These are phyloP conservation scores for Candida sanyaensis DNA, from an alignment of 1,139 yeast species.

Conservation along the genomic window DNA sequence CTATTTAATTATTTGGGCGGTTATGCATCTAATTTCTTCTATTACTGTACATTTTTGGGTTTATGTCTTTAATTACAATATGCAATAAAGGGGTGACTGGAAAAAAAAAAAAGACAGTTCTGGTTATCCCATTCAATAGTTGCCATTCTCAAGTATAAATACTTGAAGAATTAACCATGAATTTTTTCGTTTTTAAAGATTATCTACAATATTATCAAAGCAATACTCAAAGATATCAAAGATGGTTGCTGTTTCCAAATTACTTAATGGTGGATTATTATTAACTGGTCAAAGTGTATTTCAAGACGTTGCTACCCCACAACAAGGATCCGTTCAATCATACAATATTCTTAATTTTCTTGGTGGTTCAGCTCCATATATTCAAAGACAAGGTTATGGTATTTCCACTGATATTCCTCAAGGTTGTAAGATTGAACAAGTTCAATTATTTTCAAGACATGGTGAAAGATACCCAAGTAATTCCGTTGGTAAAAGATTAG, in stretches of 20 bases:
- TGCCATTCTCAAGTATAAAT: no score
- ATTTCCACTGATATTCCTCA: slow-evolving; percentile 50
- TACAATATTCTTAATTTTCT: slow-evolving; percentile 45
- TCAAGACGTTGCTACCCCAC: slow-evolving; percentile 37
- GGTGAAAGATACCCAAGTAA: slow-evolving; percentile 70
- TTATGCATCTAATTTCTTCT: no score
- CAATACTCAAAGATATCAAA: neutral
- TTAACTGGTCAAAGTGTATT: slow-evolving; percentile 28
- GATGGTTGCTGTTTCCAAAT: slow-evolving; percentile 36
- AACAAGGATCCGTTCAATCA: slow-evolving; percentile 37
- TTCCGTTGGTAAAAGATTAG: slow-evolving; percentile 23
- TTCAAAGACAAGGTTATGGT: slow-evolving; percentile 47
- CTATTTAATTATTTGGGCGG: no score
- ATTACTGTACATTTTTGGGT: no score
- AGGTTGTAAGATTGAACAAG: slow-evolving; percentile 60
- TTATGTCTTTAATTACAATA: no score
- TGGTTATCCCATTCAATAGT: no score
- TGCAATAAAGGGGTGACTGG: no score
- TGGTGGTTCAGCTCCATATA: slow-evolving; percentile 52
- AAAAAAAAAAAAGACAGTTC: no score
- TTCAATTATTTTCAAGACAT: slow-evolving; percentile 65
- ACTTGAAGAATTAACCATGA: no score
- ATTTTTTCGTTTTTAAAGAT: no score
- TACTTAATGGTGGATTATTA: slow-evolving; percentile 32
- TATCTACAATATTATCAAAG: no score